Percentiles rank a stretch among this genome's conserved stretches.
Evolutionary conservation across 2,329 filamentous ascomycete genomes (phyloP).

Genomic region (Xylaria sp.): DNA sequence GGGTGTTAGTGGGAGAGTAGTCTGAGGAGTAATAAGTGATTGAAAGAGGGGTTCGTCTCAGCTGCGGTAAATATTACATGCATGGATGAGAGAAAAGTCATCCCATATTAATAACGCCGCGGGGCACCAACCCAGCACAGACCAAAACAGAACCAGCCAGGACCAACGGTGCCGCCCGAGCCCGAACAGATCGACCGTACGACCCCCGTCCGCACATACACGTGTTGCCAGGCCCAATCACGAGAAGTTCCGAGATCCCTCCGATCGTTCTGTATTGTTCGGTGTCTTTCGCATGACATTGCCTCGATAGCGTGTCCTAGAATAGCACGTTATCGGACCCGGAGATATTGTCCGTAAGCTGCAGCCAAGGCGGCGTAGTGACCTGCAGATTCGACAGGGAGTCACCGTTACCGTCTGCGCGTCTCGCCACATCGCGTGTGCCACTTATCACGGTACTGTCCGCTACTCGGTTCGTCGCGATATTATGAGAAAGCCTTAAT

Average conservation of each 20-base stretch:
- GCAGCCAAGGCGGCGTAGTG: not conserved
- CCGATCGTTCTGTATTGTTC: not conserved
- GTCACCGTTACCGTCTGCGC: not conserved
- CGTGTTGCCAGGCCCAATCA: not conserved
- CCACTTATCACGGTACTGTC: not conserved
- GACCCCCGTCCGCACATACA: not conserved
- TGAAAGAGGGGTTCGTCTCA: not conserved
- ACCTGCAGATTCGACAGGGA: not conserved
- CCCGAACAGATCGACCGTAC: not conserved
- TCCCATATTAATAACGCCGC: not conserved
- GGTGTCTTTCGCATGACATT: not conserved
- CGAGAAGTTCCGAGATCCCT: not conserved
- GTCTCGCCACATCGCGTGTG: too few species aligned
- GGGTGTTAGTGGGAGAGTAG: not conserved
- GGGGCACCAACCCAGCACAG: not conserved
- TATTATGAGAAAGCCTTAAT: not conserved
- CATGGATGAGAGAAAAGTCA: not conserved
- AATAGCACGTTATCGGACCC: not conserved
- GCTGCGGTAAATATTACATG: not conserved
- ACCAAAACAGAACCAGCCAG: not conserved
- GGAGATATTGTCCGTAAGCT: not conserved
- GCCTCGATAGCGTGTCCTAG: not conserved
- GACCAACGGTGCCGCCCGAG: slow-evolving; percentile 1
- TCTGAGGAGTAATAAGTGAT: not conserved
- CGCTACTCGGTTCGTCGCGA: not conserved